Evolutionary conservation across 2,329 filamentous ascomycete species (phyloP).

Genomic region (Nigrospora osmanthi): DNA sequence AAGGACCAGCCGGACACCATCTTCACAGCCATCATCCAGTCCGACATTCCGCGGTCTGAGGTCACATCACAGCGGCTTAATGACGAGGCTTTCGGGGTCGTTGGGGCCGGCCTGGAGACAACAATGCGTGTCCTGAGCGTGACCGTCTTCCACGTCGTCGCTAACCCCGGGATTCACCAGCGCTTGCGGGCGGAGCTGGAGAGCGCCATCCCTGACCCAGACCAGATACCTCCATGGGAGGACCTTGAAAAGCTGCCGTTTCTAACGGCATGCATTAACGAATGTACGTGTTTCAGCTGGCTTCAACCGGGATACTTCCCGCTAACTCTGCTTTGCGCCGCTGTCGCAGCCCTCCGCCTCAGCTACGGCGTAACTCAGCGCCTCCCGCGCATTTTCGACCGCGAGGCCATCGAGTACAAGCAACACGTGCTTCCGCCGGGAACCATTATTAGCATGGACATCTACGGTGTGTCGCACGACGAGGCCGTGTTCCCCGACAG

Average conservation of each 20-base stretch:
- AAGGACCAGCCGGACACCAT: neutral
- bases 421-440: conserved; percentile 8
- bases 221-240: conserved; percentile 2
- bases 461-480: conserved; percentile 12
- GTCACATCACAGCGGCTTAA: neutral
- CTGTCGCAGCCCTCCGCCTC: conserved; percentile 5
- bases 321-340: neutral
- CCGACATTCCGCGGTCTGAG: neutral
- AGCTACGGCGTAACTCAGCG: conserved; percentile 5
- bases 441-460: conserved; percentile 8
- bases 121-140: neutral
- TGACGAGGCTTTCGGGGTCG: neutral
- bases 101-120: neutral
- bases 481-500: conserved; percentile 7
- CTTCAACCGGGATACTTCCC: neutral
- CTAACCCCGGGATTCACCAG: neutral
- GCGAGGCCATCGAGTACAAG: conserved; percentile 4
- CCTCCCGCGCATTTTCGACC: conserved; percentile 8
- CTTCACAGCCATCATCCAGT: neutral
- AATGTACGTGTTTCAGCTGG: conserved; percentile 2
- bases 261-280: conserved; percentile 17
- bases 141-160: neutral
- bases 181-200: conserved; percentile 6
- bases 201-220: conserved; percentile 8
- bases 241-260: conserved; percentile 14